These are phyloP conservation scores for Suillus spraguei DNA, from an alignment of 768 basidiomycete species.

Conservation along the genomic window DNA sequence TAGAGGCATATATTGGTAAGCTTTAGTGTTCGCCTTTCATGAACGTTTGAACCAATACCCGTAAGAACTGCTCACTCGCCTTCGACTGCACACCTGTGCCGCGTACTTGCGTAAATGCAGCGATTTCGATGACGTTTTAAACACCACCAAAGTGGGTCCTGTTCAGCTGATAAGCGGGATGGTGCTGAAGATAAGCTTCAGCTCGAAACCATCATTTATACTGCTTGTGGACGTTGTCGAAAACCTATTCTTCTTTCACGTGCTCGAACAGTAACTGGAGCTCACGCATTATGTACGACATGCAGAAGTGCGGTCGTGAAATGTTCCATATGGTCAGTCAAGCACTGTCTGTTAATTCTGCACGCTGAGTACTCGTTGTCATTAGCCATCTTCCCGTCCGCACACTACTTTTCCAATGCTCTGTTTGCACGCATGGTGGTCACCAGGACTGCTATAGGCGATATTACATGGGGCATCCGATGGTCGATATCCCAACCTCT, in stretches of 20 bases:
- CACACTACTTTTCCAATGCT: constrained; percentile 70
- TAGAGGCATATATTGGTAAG: constrained; percentile 77
- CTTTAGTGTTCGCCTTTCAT: constrained; percentile 2
- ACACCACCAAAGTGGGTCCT: constrained; percentile 51
- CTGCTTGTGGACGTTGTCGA: constrained; percentile 67
- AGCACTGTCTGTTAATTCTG: not conserved
- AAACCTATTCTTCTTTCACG: constrained; percentile 55
- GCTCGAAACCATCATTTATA: constrained; percentile 75
- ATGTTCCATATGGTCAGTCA: constrained; percentile 76
- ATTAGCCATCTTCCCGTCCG: constrained; percentile 76
- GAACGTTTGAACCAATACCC: not conserved
- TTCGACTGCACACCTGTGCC: constrained; percentile 64
- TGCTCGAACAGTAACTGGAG: constrained; percentile 38
- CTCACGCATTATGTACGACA: constrained; percentile 55
- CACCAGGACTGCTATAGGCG: constrained; percentile 77
- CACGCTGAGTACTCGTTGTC: constrained; percentile 13
- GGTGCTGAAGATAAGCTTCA: constrained; percentile 28
- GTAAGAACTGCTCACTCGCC: constrained; percentile 63
- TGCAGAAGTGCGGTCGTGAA: constrained; percentile 52
- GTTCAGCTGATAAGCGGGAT: not conserved
- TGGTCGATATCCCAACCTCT: constrained; percentile 43
- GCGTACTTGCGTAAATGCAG: constrained; percentile 77
- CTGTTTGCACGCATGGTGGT: constrained; percentile 78
- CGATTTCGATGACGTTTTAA: constrained; percentile 50
- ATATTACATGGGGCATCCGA: constrained; percentile 63